Base-by-base conservation (phyloP, 176 grass and related monocot genomes). In the Oryza meridionalis region DNA sequence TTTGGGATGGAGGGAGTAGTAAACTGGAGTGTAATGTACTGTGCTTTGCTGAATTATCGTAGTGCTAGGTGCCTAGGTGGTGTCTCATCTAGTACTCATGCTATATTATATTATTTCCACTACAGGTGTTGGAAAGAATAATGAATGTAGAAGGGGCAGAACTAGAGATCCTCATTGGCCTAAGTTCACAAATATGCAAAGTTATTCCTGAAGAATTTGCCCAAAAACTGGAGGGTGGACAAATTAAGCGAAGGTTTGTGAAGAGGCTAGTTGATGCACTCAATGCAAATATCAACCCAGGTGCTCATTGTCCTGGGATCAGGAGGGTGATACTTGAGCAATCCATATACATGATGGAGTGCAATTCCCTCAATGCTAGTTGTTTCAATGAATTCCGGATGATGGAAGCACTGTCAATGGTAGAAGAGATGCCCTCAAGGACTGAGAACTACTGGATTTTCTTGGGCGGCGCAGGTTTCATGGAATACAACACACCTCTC, bases 241-340 rank as follows among this genome's bases (percentile, higher is more conserved):
- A 69, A 27, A 81, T 53, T 38, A 37, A 69, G 45, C 3, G 0
- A 5, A 55, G 46, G 53, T 55, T 81, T 10, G 12, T 53, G 11
- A 24, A 25, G 7, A 70, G 12, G 46, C 78, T 81, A 0, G 7
- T 70, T 0, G 32, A 38, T 0, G 21, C 0, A 16, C 21, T 58
- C 21, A 81, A 70, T 55, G 46, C 27, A 70, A 70, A 81, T 0
- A 79, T 0, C 10, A 12, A 67, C 32, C 63, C 63, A 29, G 13
- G 40, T n/a, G 77, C 9, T 47, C 2, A 66, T 21, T 79, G 62
- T 21, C 77, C 61, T 31, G 77, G 76, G 61, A 66, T 78, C 76
- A 17, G 61, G 12, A 78, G 76, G 38, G 59, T 78, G 15, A 78
- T 78, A 78, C 40, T 78, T 78, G 59, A 78, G 61, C 76, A 78